A percentile compares a stretch with the other conserved stretches of the same genome.
Evolutionary conservation across 352 stramenopile species (phyloP).

Genomic region (Pythium insidiosum): DNA sequence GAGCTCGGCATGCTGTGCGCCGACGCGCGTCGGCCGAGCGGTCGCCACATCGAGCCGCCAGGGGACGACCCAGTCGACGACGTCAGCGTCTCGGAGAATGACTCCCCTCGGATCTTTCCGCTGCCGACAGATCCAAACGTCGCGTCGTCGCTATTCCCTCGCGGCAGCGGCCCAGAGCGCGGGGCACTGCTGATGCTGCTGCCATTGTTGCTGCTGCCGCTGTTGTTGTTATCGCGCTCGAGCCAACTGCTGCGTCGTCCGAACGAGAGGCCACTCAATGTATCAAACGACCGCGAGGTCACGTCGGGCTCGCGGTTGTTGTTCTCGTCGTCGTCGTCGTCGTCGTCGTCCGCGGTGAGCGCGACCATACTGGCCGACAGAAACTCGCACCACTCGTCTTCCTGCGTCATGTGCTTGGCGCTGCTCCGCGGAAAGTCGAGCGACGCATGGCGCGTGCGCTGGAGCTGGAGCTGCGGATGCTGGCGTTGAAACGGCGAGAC

Average conservation of each 20-base stretch:
- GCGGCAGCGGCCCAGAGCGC: slow-evolving; percentile 3
- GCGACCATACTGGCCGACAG: slow-evolving; percentile 24
- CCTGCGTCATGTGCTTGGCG: slow-evolving; percentile 14
- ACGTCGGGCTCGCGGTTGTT: no score
- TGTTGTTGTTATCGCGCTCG: background rate
- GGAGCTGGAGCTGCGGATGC: slow-evolving; percentile 5
- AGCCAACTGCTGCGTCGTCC: slow-evolving; percentile 5
- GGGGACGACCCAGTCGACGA: slow-evolving; percentile 21
- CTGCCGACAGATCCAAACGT: no score
- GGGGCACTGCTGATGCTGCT: background rate
- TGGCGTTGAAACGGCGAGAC: no score
- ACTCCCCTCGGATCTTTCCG: no score
- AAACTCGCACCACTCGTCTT: slow-evolving; percentile 27
- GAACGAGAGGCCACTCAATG: slow-evolving; percentile 14
- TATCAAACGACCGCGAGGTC: slow-evolving; percentile 17
- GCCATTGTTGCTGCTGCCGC: background rate
- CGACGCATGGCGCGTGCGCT: slow-evolving; percentile 24
- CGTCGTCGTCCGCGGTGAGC: slow-evolving; percentile 21
- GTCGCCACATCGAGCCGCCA: slow-evolving; percentile 14
- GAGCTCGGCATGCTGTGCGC: slow-evolving; percentile 13
- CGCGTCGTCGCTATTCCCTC: no score
- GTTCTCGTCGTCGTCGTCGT: slow-evolving; percentile 14
- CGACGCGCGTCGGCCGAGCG: slow-evolving; percentile 19
- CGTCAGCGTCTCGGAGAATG: slow-evolving; percentile 21
- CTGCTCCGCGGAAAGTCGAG: slow-evolving; percentile 20